Evolutionary conservation across 148 eudicot species (phyloP), one percentile per base, ranked within the genome.

Genomic region (Silene latifolia): DNA sequence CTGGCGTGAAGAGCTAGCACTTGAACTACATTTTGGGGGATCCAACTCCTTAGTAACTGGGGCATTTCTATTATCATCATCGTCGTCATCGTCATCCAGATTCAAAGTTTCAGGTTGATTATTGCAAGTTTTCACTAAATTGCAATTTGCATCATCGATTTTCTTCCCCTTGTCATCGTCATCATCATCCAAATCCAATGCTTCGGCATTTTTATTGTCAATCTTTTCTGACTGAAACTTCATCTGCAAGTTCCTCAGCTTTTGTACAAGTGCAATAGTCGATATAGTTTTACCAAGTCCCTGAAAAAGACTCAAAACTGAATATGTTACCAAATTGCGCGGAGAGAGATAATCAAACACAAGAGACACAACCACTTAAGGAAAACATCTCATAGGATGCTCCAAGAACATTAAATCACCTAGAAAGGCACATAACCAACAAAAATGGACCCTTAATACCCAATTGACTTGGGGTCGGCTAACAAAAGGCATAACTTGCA

Each of bases 211-310:
- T 32, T 61, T 61, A 77, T 21, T 74, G 61, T 66, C 82, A 8
- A 53, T 69, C 47, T 83, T 82, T 63, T 86, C 88, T 54, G 84
- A 54, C 75, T 88, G 85, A 46, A 86, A 83, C 82, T 95, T 92
- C 12, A 71, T 77, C 80, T 89, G 89, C 61, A 76, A 67, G 53
- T 70, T 71, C 79, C 81, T 87, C 77, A 89, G 92, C 86, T 79
- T 87, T 82, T 84, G 93, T 82, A 95, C 84, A 72, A 95, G 90
- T 76, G 99, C 96, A 83, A 95, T 95, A 51, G 80, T 88, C 51
- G 99, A 95, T 63, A 95, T 81, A 69, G 99, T 95, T 85, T 95
- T 95, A 77, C 99, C 99, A 67, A 95, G 89, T 76, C 99, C 99
- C 99, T 95, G 87, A 59, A 76, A 80, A 7, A 46, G 4, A 11